Evolutionary conservation across 2,329 filamentous ascomycete species (phyloP), one percentile per base, ranked within the genome.

Genomic region (Aspergillus novofumigatus): DNA sequence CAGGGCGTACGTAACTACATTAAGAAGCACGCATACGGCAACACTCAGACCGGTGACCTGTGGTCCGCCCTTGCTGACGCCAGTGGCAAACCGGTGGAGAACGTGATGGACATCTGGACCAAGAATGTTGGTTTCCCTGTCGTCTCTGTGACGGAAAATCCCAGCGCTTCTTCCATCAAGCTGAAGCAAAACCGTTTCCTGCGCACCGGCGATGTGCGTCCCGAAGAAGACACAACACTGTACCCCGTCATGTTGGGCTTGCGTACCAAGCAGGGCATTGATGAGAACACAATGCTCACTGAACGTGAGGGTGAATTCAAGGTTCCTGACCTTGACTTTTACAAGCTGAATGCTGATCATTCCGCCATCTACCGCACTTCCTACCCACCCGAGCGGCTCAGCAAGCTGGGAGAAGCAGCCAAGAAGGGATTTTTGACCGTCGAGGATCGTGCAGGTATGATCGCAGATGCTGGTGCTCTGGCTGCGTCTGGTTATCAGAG

Each of bases 171-270:
- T 59, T 87, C 86, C 21, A 92, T 97, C 67, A 87, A 88, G 60
- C 81, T 97, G 63, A 94, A 94, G 81, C 93, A 97, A 76, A 97
- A 97, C 77, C 90, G 93, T 53, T 96, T 97, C 82, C 80, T 97
- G 61, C 85, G 92, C 58, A 97, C 93, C 11, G 92, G 89, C 44
- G 93, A 97, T 71, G 90, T 95, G 52, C 94, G 92, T 77, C 90
- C 92, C 1, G 91, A 97, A 65, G 93, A 97, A 72, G 93, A 97
- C 68, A 77, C 90, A 74, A 88, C 90, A 2, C 76, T 97, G 1
- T 97, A 90, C 75, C 93, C 93, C 1, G 90, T 97, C 21, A 93
- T 96, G 77, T 82, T 97, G 35, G 90, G 89, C 29, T 82, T 97
- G 49, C 88, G 89, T 58, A 92, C 90, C 38, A 90, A 92, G 75